These are phyloP conservation scores for Cryptococcus sp. DNA, from an alignment of 1,284 basidiomycete species.

Conservation along the genomic window DNA sequence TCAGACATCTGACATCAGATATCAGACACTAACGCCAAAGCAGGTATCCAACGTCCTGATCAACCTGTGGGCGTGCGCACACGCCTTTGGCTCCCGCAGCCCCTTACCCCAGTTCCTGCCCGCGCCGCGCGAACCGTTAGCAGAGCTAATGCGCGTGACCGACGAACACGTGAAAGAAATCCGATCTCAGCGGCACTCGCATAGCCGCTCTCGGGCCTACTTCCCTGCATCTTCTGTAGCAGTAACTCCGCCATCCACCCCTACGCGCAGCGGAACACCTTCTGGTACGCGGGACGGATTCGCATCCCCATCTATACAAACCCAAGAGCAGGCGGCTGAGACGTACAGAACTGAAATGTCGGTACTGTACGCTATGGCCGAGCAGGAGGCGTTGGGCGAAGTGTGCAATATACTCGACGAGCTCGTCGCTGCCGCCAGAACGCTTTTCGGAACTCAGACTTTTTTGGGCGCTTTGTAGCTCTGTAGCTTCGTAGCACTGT, in stretches of 20 bases:
- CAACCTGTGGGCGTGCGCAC: slow-evolving; percentile 54
- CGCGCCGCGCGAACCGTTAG: slow-evolving; percentile 50
- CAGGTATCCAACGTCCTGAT: slow-evolving; percentile 53
- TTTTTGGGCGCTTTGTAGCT: slow-evolving; percentile 25
- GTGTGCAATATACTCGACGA: slow-evolving; percentile 49
- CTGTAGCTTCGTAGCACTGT: too few relatives aligned
- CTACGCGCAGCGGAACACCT: not conserved
- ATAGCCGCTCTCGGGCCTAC: not conserved
- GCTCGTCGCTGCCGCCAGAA: slow-evolving; percentile 47
- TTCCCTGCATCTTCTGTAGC: not conserved
- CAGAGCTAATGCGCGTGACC: slow-evolving; percentile 44
- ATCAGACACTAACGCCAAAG: not conserved
- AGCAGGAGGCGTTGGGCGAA: slow-evolving; percentile 51
- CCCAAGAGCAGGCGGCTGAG: slow-evolving; percentile 5
- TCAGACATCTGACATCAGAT: not conserved
- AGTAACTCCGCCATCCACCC: not conserved
- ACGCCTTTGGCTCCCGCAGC: slow-evolving; percentile 53
- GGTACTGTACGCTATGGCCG: slow-evolving; percentile 52
- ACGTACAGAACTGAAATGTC: slow-evolving; percentile 39
- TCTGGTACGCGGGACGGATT: not conserved
- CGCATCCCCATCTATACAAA: not conserved
- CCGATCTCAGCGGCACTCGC: not conserved
- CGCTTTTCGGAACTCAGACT: slow-evolving; percentile 47
- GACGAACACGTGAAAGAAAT: slow-evolving; percentile 43
- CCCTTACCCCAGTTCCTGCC: slow-evolving; percentile 58